Evolutionary conservation across 768 basidiomycete genomes (phyloP).

Genomic region (Termitomyces sp.): DNA sequence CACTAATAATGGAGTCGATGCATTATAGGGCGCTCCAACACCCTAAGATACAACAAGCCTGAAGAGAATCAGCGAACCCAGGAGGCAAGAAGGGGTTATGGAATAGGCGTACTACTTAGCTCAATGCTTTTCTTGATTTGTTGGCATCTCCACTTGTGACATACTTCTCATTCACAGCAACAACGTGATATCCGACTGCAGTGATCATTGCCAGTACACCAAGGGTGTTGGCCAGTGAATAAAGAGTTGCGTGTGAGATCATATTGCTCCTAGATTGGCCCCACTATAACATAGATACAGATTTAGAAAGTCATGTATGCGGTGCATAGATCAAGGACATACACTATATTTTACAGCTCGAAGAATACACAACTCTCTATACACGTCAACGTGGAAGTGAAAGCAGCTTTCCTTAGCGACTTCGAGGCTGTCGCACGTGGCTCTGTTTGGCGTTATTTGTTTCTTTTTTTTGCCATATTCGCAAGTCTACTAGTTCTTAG

Average conservation of each 20-base stretch:
- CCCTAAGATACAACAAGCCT: neutral
- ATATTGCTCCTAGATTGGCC: slow-evolving; percentile 28
- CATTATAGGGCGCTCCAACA: neutral
- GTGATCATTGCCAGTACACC: slow-evolving; percentile 84
- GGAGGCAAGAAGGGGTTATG: neutral
- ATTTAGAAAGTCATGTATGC: neutral
- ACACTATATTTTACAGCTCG: neutral
- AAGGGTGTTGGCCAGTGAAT: slow-evolving; percentile 76
- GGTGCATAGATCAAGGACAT: neutral
- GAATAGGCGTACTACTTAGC: neutral
- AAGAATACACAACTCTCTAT: neutral
- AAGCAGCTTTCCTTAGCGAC: neutral
- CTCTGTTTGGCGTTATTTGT: slow-evolving; percentile 14
- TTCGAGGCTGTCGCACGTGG: slow-evolving; percentile 7
- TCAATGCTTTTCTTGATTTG: slow-evolving; percentile 16
- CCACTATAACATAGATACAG: neutral
- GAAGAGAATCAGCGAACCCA: neutral
- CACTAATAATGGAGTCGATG: neutral
- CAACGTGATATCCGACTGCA: slow-evolving; percentile 85
- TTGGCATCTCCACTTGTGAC: slow-evolving; percentile 20
- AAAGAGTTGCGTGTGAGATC: slow-evolving; percentile 80
- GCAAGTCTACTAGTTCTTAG: neutral
- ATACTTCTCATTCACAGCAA: slow-evolving; percentile 72
- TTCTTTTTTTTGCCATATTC: neutral
- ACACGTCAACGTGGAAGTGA: neutral